Evolutionary conservation across 176 grass and related monocot species (phyloP).

Genomic region (Eragrostis nindensis): DNA sequence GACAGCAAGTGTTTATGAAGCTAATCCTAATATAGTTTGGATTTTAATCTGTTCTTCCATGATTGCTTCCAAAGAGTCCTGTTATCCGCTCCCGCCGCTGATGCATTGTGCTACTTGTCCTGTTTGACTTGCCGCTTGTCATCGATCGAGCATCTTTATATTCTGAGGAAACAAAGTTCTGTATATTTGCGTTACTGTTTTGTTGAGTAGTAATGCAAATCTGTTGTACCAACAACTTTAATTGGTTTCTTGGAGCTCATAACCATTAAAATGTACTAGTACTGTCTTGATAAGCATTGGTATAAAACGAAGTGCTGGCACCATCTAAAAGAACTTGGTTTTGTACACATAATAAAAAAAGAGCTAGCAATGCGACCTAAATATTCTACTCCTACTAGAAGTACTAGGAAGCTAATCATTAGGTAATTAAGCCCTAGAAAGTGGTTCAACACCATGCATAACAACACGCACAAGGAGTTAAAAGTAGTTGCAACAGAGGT

Average conservation of each 20-base stretch:
- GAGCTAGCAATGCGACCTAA: background rate
- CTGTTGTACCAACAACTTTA: background rate
- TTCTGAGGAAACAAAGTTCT: no score
- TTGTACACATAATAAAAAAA: no score
- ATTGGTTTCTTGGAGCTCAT: background rate
- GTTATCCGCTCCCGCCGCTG: background rate
- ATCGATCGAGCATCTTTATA: no score
- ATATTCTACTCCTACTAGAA: background rate
- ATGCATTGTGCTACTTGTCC: background rate
- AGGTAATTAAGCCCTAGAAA: background rate
- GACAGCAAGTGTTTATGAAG: constrained; percentile 45
- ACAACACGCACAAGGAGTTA: constrained; percentile 27
- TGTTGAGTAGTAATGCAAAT: no score
- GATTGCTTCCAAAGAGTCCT: constrained; percentile 1
- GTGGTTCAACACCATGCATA: background rate
- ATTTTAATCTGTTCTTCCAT: constrained; percentile 22
- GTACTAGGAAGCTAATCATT: background rate
- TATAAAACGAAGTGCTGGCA: no score
- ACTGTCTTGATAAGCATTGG: no score
- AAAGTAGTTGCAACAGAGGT: constrained; percentile 30
- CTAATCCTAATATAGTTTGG: constrained; percentile 58
- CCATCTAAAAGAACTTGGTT: no score
- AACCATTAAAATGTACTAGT: background rate
- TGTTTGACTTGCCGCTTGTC: background rate
- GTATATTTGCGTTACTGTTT: no score